Base-by-base conservation (phyloP, 805 yeast species). In the Helenozyma baotianmanensis region DNA sequence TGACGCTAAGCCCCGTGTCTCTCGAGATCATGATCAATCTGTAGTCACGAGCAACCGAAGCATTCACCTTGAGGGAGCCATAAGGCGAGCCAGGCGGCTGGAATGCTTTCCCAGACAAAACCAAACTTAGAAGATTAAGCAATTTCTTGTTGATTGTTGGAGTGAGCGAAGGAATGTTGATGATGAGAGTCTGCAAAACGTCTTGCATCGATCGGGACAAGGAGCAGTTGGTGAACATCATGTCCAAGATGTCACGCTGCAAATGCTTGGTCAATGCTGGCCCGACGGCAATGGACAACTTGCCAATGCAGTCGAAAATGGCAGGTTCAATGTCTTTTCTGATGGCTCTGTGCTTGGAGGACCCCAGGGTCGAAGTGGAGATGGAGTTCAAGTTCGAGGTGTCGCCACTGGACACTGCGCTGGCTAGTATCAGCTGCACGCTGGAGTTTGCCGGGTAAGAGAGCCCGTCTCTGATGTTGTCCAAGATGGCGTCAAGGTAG, bases 181-280 rank as follows among this genome's bases (percentile, higher is more conserved):
- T 73, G 17, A 80, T 79, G 16, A 90, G 69, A 2, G 78, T 74
- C 38, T 75, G 70, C 21, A 90, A 55, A 10, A 92, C 82, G 38
- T 78, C 78, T 50, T 86, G 80, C 78, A 90, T 78, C 41, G 83
- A 81, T 43, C 78, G 81, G n/a, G 87, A 82, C 33, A 90, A 70
- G 0, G 96, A 84, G 40, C 96, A 87, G 29, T 80, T 74, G 22
- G 64, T 59, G 47, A 90, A 70, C 61, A 90, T 74, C 59, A 84
- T 69, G 44, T 82, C 89, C 32, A 90, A 61, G 14, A 90, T 71
- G 48, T 86, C 95, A 40, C 81, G 74, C 43, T 87, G 89, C 35
- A 92, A 62, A 53, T 86, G 88, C 51, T 90, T 92, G 0, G 96
- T 85, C 35, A 90, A 65, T 0, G 96, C 95, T 9, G 96, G 94